Evolutionary conservation across 345 rosid genomes (phyloP).

Genomic region (Lepidium didymum): DNA sequence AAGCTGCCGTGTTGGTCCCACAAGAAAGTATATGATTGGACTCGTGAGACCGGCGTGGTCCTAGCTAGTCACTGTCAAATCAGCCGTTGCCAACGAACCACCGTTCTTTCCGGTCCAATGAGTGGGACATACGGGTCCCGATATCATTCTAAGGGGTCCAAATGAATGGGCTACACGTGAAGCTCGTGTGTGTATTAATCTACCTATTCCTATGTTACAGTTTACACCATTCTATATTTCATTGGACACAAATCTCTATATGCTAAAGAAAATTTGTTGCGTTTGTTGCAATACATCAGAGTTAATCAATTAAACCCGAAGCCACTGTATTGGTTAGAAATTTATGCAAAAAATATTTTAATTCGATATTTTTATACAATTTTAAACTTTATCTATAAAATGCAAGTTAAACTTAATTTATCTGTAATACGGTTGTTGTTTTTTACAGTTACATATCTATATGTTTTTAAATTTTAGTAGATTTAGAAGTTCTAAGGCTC

Average conservation of each 20-base stretch:
- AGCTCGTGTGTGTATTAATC: conserved; percentile 5
- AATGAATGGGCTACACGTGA: conserved; percentile 23
- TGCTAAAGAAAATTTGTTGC: not conserved
- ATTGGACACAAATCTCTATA: not conserved
- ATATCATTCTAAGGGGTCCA: conserved; percentile 8
- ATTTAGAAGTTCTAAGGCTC: too few species aligned
- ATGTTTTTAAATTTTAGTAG: too few species aligned
- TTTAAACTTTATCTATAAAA: too few species aligned
- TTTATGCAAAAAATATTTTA: too few species aligned
- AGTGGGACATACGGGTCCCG: conserved; percentile 3
- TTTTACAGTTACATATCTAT: too few species aligned
- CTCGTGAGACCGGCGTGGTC: conserved; percentile 29
- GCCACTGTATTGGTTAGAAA: too few species aligned
- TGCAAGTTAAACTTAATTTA: too few species aligned
- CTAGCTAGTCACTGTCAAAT: conserved; percentile 27
- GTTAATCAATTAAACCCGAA: not conserved
- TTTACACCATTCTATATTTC: not conserved
- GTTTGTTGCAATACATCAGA: not conserved
- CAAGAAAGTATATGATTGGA: conserved; percentile 18
- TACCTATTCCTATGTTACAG: not conserved
- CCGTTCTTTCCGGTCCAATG: conserved; percentile 16
- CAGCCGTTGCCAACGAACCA: conserved; percentile 26
- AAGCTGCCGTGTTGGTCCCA: conserved; percentile 27
- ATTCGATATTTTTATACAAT: too few species aligned
- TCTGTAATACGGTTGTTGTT: too few species aligned